Base-by-base conservation (phyloP, 108 stramenopile genomes). In the Pseudonitzschia multistriata region DNA sequence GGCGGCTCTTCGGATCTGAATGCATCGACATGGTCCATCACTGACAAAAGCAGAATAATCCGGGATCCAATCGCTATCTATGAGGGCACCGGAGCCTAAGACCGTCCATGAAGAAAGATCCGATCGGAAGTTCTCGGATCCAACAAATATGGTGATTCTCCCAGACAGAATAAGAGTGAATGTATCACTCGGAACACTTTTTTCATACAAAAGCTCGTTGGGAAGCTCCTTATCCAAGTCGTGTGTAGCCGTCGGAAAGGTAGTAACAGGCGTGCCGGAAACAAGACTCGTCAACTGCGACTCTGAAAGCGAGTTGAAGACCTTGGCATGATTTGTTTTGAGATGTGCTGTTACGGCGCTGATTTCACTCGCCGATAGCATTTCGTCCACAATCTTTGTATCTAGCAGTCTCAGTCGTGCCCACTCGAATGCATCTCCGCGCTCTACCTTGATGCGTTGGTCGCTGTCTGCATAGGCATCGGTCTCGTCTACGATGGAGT, bases 401-500 rank as follows among this genome's bases (percentile, higher is more conserved):
- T 92, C 92, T 53, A 96, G 76, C n/a, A 93, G 74, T 27, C 89
- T 80, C 11, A 96, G 73, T 27, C 88, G 80, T 21, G 88, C 87
- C 91, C 92, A 88, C 27, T 87, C 79, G 66, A 81, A 84, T 25
- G 62, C 70, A 62, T 83, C 83, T 53, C 47, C 65, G 40, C 85
- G 70, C 22, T 77, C 71, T 29, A 91, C 77, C 68, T 77, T 77
- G 24, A 79, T 81, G 27, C 79, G 66, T 47, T 90, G 81, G 37
- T 79, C 78, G 30, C 76, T 83, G 66, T 93, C 92, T 6, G 85
- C 86, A 66, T 84, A 84, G 35, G 77, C 90, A 76, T 99, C 99
- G 10, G 94, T 97, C 74, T 99, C 99, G 67, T 99, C 99, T 14
- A 97, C 94, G 68, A 99, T 98, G 62, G 96, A 95, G 57, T 96